Evolutionary conservation across 352 stramenopile genomes (phyloP).

Genomic region (Phytophthora boehmeriae): DNA sequence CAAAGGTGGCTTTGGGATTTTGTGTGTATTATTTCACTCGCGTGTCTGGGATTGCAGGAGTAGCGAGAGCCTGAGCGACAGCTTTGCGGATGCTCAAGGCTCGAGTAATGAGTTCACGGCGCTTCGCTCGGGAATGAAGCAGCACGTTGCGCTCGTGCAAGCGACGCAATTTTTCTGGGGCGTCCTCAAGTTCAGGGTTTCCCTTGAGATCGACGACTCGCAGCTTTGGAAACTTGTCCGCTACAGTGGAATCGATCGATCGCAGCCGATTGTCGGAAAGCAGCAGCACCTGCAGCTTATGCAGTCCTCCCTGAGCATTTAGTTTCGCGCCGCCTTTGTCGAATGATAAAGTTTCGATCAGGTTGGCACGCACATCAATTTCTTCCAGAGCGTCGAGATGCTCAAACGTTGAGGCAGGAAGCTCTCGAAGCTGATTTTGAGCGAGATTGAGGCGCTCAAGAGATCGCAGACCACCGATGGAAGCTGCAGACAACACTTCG

Average conservation of each 20-base stretch:
- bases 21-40: conserved; percentile 16
- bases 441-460: conserved; percentile 56
- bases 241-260: conserved; percentile 30
- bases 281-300: conserved; percentile 45
- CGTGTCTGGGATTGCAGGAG: conserved; percentile 8
- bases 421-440: conserved; percentile 40
- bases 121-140: conserved; percentile 62
- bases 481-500: conserved; percentile 35
- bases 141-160: conserved; percentile 70
- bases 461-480: conserved; percentile 31
- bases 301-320: conserved; percentile 29
- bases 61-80: conserved; percentile 39
- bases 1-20: neutral
- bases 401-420: conserved; percentile 37
- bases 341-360: conserved; percentile 38
- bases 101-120: conserved; percentile 63
- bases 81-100: conserved; percentile 57
- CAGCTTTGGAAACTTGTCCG: conserved; percentile 35
- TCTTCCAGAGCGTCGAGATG: conserved; percentile 48
- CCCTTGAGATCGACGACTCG: conserved; percentile 51
- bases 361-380: conserved; percentile 46
- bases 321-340: conserved; percentile 38
- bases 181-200: conserved; percentile 38
- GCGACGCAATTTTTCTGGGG: conserved; percentile 58
- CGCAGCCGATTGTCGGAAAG: conserved; percentile 48